Percentiles rank a stretch among this genome's conserved stretches.
phyloP scores from a whole-genome alignment of 202 grass and related monocot genomes.

The Eragrostis tef region DNA sequence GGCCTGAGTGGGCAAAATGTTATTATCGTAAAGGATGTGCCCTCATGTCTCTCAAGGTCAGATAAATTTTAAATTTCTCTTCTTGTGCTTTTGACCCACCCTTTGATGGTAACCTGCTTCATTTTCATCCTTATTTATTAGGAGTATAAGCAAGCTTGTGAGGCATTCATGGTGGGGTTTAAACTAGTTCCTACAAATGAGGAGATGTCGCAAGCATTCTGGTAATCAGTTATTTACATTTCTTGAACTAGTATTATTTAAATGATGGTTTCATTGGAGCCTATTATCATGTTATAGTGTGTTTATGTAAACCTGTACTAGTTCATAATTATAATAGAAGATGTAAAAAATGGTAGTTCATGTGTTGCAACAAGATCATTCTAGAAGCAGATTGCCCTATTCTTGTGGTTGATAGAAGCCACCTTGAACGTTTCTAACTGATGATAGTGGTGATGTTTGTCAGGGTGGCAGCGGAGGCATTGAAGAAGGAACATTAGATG shows the following conservation, averaged over 20 bases:
- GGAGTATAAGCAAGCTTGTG: constrained; percentile 48
- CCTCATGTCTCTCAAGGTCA: constrained; percentile 45
- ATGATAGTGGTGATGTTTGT: not conserved
- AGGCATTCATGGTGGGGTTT: constrained; percentile 37
- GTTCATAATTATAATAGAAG: not conserved
- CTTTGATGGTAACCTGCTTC: not conserved
- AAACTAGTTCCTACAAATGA: constrained; percentile 34
- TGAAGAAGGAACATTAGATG: constrained; percentile 10
- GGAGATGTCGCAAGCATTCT: constrained; percentile 29
- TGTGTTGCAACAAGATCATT: too few relatives aligned
- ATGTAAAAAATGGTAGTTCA: not conserved
- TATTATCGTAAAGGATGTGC: constrained; percentile 48
- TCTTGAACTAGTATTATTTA: not conserved
- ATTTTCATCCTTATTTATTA: constrained; percentile 2
- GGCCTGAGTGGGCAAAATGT: constrained; percentile 43
- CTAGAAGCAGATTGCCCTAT: not conserved
- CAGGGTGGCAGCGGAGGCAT: constrained; percentile 29
- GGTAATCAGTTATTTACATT: constrained; percentile 2
- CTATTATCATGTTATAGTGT: too few relatives aligned
- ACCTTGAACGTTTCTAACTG: not conserved
- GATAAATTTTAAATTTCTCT: not conserved
- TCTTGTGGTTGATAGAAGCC: not conserved
- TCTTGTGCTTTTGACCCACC: not conserved
- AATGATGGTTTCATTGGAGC: too few relatives aligned
- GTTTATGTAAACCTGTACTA: too few relatives aligned